A percentile compares a stretch with the other conserved stretches of the same genome.
Conservation (phyloP, 1,139 yeast species). For the Pichiaceae sp. region DNA sequence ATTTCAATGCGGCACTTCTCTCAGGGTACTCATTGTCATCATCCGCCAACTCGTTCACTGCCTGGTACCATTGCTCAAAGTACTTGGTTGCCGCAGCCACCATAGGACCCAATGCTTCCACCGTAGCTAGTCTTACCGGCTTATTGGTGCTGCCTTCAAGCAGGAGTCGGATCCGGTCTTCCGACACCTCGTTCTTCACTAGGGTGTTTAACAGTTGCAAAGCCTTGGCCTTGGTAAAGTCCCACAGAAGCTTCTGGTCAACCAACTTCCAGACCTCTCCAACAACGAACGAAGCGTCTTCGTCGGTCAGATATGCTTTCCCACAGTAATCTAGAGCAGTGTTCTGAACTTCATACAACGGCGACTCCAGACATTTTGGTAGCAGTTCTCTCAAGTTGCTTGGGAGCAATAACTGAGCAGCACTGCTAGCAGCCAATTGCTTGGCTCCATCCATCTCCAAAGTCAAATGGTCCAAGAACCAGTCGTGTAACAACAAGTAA, state of each 20-base stretch:
- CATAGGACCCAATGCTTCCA: slow-evolving; percentile 43
- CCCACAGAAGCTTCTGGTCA: slow-evolving; percentile 27
- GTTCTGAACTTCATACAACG: slow-evolving; percentile 42
- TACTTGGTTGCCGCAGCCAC: slow-evolving; percentile 18
- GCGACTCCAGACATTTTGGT: slow-evolving; percentile 28
- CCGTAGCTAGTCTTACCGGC: slow-evolving; percentile 37
- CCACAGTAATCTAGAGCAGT: slow-evolving; percentile 29
- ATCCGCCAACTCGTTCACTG: slow-evolving; percentile 25
- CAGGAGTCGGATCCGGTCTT: slow-evolving; percentile 20
- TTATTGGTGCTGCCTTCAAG: slow-evolving; percentile 27
- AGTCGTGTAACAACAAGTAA: slow-evolving; percentile 3
- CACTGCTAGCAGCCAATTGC: slow-evolving; percentile 32
- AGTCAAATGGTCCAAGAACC: slow-evolving; percentile 21
- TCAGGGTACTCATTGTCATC: slow-evolving; percentile 38
- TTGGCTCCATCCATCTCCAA: slow-evolving; percentile 34
- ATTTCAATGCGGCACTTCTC: slow-evolving; percentile 40
- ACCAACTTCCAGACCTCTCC: slow-evolving; percentile 23
- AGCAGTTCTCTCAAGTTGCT: slow-evolving; percentile 21
- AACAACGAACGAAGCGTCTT: slow-evolving; percentile 4
- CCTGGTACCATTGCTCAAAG: slow-evolving; percentile 25
- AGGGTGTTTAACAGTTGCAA: slow-evolving; percentile 30
- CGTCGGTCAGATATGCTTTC: slow-evolving; percentile 2
- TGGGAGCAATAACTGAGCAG: slow-evolving; percentile 23
- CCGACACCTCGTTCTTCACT: slow-evolving; percentile 2
- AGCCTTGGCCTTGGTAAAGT: slow-evolving; percentile 34